Evolutionary conservation across 208 protist genomes (phyloP).

Genomic region (Acanthamoeba polyphaga): DNA sequence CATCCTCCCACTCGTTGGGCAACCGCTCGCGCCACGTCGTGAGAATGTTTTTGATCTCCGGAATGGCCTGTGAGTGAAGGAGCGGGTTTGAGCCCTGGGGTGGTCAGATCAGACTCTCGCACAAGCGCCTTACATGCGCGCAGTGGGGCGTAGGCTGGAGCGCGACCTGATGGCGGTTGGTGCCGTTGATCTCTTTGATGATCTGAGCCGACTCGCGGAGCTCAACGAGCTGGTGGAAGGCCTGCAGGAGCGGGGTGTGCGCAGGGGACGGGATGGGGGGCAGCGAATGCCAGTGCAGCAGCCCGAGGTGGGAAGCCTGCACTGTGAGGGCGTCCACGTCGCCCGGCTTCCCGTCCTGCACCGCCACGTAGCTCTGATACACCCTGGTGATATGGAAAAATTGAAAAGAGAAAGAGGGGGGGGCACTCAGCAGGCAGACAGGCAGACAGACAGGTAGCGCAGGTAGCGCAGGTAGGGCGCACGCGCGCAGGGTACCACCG

Average conservation of each 20-base stretch:
- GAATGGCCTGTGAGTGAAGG: too few species aligned
- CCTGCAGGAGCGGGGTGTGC: constrained; percentile 81
- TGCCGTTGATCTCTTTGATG: constrained; percentile 75
- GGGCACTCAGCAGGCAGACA: too few species aligned
- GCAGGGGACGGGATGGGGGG: constrained; percentile 67
- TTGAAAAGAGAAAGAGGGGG: too few species aligned
- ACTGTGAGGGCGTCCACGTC: constrained; percentile 77
- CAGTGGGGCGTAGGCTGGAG: too few species aligned
- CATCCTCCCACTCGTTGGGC: constrained; percentile 84
- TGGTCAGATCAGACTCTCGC: too few species aligned
- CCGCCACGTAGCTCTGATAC: constrained; percentile 82
- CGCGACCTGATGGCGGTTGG: constrained; percentile 51
- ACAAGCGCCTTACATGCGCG: too few species aligned
- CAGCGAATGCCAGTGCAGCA: constrained; percentile 78
- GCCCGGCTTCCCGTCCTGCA: constrained; percentile 78
- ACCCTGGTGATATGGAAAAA: too few species aligned
- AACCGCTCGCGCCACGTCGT: constrained; percentile 84
- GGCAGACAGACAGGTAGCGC: too few species aligned
- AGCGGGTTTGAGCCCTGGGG: too few species aligned
- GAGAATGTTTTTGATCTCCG: constrained; percentile 82
- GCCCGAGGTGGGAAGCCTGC: constrained; percentile 72
- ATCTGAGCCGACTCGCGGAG: constrained; percentile 83
- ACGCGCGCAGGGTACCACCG: too few species aligned
- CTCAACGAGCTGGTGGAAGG: constrained; percentile 84
- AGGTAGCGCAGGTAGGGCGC: too few species aligned